phyloP scores from a whole-genome alignment of 169 alveolate genomes.

The Eimeria sp. region DNA sequence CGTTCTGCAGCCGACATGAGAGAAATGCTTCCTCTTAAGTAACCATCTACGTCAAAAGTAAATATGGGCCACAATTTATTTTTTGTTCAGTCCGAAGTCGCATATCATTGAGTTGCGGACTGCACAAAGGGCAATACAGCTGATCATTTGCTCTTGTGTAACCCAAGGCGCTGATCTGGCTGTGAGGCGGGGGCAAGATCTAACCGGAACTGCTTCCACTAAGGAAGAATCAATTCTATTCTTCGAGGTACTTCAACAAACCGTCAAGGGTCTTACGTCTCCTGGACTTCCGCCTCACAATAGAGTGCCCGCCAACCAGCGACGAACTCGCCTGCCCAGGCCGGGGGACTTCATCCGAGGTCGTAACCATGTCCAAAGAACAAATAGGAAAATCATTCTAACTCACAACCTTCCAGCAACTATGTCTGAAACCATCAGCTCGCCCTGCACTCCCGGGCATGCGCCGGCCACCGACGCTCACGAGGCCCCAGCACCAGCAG shows the following conservation, averaged over 20 bases:
- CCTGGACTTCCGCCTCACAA: background rate
- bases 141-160: background rate
- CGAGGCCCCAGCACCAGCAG: conserved; percentile 28
- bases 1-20: background rate
- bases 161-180: background rate
- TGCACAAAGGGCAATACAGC: background rate
- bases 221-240: background rate
- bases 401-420: background rate
- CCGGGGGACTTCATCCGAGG: background rate
- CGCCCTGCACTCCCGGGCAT: background rate
- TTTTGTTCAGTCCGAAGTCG: background rate
- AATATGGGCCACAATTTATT: background rate
- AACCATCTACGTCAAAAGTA: background rate
- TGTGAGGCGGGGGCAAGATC: background rate
- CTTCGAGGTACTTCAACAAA: background rate
- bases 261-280: background rate
- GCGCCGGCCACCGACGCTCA: background rate
- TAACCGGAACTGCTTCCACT: background rate
- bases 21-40: background rate
- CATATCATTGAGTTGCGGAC: background rate
- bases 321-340: background rate
- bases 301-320: background rate
- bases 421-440: conserved; percentile 28
- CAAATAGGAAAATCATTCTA: background rate
- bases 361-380: background rate